phyloP scores from a whole-genome alignment of 768 basidiomycete species.

The Pilatotrama ljubarskyi region DNA sequence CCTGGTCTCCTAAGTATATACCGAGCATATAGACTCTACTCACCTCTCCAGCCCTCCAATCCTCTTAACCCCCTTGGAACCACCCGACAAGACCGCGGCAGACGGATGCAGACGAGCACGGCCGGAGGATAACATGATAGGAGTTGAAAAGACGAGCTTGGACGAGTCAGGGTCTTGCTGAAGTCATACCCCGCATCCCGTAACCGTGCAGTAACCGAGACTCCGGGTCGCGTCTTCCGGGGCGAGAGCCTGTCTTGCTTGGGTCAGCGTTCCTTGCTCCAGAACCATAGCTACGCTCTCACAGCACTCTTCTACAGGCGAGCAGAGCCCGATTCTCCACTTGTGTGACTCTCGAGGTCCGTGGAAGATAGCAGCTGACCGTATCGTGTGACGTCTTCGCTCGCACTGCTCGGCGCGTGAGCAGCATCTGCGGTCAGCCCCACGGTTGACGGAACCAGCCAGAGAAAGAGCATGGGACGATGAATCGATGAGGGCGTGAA shows the following conservation, averaged over 20 bases:
- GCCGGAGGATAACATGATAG: conserved; percentile 16
- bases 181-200: conserved; percentile 14
- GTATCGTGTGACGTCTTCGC: not conserved
- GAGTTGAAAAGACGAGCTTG: not conserved
- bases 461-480: no score
- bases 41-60: not conserved
- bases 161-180: conserved; percentile 4
- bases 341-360: not conserved
- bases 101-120: conserved; percentile 6
- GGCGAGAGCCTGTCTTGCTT: no score
- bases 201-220: not conserved
- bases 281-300: not conserved
- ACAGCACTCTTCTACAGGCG: not conserved
- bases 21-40: not conserved
- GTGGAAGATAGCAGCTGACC: not conserved
- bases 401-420: no score
- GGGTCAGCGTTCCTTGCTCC: not conserved
- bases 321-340: not conserved
- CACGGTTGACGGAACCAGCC: no score
- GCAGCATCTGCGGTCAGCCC: no score
- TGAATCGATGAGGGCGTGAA: no score
- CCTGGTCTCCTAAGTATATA: no score
- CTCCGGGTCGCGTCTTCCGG: not conserved
- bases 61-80: not conserved
- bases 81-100: not conserved